Base-by-base conservation (phyloP, 2,329 filamentous ascomycete species). In the Ceratocystis eucalypticola region DNA sequence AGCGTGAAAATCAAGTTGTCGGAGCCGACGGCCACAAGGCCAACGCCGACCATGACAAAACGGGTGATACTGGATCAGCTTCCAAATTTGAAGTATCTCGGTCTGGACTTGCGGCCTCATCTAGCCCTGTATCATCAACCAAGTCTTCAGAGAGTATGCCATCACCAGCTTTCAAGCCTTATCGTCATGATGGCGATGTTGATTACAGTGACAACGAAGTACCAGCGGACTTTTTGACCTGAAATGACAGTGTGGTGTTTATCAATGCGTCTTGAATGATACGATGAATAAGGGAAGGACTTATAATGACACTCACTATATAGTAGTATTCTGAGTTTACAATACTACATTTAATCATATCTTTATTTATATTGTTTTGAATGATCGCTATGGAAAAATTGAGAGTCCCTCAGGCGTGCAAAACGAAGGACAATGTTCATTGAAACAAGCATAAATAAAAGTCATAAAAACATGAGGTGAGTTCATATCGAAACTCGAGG, bases 161-260 rank as follows among this genome's bases (percentile, higher is more conserved):
- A 45, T 65, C 63, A 5, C 67, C 67, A 2, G 67, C 67, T 17
- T 68, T 68, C 33, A 68, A 64, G 45, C 69, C 68, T 44, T 65
- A 59, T 41, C 57, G 61, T 17, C 62, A 22, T 22, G 20, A 46
- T 3, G 41, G 41, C 30, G 7, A 70, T 69, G 66, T 46, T 7
- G 73, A 74, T 46, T 74, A 76, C 44, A 72, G 70, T 66, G 75
- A 79, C 66, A 79, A 80, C 59, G 77, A 77, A 59, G 78, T 78
- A 10, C 77, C 78, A 1, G 68, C 74, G 0, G 77, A 78, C 67
- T 70, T 80, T 37, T 28, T 66, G 33, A 61, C 55, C 5, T 59
- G 30, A 59, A 33, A 15, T 41, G 37, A 41, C 37, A 15, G 10
- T 12, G 37, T 12, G 10, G 8, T 15, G 12, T 41, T 41, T 15